These are phyloP conservation scores for Jaapia argillacea DNA, from an alignment of 768 basidiomycete species.

Conservation along the genomic window DNA sequence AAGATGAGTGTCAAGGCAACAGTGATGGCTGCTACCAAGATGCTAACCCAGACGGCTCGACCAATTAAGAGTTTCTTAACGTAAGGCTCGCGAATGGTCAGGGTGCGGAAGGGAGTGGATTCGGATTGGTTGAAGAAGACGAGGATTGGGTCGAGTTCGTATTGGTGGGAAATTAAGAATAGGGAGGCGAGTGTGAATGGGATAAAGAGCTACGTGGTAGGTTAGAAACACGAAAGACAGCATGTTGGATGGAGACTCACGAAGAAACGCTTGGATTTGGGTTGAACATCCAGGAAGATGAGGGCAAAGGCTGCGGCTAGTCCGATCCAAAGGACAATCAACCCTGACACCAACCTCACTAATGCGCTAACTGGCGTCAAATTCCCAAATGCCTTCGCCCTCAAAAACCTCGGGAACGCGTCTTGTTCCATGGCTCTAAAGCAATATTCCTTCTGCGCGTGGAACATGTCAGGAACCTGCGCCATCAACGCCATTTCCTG, in stretches of 20 bases:
- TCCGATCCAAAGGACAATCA: slow-evolving; percentile 92
- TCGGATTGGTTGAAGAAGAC: slow-evolving; percentile 92
- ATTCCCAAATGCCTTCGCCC: slow-evolving; percentile 97
- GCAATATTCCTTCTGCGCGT: slow-evolving; percentile 94
- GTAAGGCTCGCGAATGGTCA: slow-evolving; percentile 87
- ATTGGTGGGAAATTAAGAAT: slow-evolving; percentile 91
- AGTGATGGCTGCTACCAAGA: slow-evolving; percentile 68
- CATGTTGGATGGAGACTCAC: slow-evolving; percentile 45
- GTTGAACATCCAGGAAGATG: slow-evolving; percentile 87
- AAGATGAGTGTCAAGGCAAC: slow-evolving; percentile 84
- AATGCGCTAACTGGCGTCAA: slow-evolving; percentile 86
- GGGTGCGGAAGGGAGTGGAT: slow-evolving; percentile 92
- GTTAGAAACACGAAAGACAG: slow-evolving; percentile 6
- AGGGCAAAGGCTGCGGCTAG: slow-evolving; percentile 84
- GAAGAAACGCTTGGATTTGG: slow-evolving; percentile 89
- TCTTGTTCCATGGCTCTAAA: slow-evolving; percentile 96
- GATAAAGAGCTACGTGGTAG: slow-evolving; percentile 65
- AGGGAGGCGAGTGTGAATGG: slow-evolving; percentile 87
- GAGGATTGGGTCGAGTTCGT: slow-evolving; percentile 93
- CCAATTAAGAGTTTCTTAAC: slow-evolving; percentile 85
- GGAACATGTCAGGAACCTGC: slow-evolving; percentile 93
- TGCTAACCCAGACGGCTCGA: slow-evolving; percentile 84
- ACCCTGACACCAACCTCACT: slow-evolving; percentile 74
- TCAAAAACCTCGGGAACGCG: slow-evolving; percentile 87
- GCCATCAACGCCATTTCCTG: slow-evolving; percentile 72